Base-by-base conservation (phyloP, 1,139 yeast species). In the Lodderomyces orthopsilosis region DNA sequence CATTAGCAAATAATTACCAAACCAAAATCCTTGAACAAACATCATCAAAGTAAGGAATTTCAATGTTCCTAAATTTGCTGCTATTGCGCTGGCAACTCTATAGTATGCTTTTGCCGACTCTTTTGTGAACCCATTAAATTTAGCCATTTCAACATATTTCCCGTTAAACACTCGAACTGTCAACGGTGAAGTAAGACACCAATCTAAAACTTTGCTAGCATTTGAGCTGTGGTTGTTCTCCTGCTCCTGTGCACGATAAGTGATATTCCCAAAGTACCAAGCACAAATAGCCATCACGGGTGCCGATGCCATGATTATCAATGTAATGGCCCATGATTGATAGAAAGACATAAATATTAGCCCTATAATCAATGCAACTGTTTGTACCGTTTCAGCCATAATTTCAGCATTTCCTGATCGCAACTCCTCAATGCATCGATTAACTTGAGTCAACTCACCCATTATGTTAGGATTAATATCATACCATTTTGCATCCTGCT, bases 11-110 rank as follows among this genome's bases (percentile, higher is more conserved):
- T 71, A 66, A 32, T 83, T 77, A 2, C 98, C 98, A 63, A 83
- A 91, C 86, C 95, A 90, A 54, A 91, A 87, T 0, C 94, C 95
- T 59, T 89, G 96, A 1, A 90, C 87, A 68, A 91, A 90, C 81
- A 89, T 83, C 56, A 81, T 58, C 32, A 88, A 67, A 0, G 84
- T 72, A 6, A 90, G 52, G 14, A 78, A 66, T 51, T 83, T 77
- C 43, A 85, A 61, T 0, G 77, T 43, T 0, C 87, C 84, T 21
- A 77, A 63, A 55, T 89, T 91, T 0, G 79, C 60, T 10, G 84
- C 69, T 12, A 79, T 66, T 7, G 71, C 75, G 14, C 77, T 57
- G 12, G 81, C 70, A 41, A 80, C 62, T 35, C 62, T 68, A 37
- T 70, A 63, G 53, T 74, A 85, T 1, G 76, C 70, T 1, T 47